A percentile compares a stretch with the other conserved stretches of the same genome.
These are phyloP conservation scores for Emergomyces pasteurianus DNA, from an alignment of 2,329 filamentous ascomycete genomes.

Conservation along the genomic window DNA sequence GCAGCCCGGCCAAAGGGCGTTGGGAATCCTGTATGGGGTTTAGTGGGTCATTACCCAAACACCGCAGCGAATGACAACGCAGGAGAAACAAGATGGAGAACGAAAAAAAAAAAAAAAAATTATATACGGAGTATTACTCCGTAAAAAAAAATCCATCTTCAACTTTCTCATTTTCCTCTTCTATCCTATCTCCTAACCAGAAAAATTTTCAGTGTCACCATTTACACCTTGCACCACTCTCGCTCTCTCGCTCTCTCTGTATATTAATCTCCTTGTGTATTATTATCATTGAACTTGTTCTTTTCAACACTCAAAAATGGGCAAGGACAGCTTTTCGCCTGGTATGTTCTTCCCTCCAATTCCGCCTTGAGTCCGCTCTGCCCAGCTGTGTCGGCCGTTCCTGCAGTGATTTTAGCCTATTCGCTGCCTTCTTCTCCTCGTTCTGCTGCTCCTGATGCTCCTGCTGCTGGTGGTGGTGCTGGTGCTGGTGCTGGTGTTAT, in stretches of 20 bases:
- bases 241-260: slow-evolving; percentile 14
- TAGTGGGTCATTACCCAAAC: slow-evolving; percentile 3
- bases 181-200: too few relatives aligned
- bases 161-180: slow-evolving; percentile 7
- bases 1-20: neutral
- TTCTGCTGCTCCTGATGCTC: neutral
- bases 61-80: neutral
- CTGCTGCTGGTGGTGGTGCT: neutral
- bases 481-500: neutral
- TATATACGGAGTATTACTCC: too few relatives aligned
- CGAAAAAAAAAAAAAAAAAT: neutral
- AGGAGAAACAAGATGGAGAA: too few relatives aligned
- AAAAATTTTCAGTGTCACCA: too few relatives aligned
- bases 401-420: neutral
- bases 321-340: slow-evolving; percentile 35
- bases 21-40: neutral
- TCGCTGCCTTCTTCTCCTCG: neutral
- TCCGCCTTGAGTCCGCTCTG: neutral
- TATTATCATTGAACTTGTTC: slow-evolving; percentile 17
- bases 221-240: too few relatives aligned
- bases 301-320: slow-evolving; percentile 23
- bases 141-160: slow-evolving; percentile 1
- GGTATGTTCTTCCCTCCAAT: slow-evolving; percentile 27
- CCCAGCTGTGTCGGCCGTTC: neutral
- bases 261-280: slow-evolving; percentile 13